Conservation (phyloP, 2,329 filamentous ascomycete species). For the Ophiostoma fasciatum region DNA sequence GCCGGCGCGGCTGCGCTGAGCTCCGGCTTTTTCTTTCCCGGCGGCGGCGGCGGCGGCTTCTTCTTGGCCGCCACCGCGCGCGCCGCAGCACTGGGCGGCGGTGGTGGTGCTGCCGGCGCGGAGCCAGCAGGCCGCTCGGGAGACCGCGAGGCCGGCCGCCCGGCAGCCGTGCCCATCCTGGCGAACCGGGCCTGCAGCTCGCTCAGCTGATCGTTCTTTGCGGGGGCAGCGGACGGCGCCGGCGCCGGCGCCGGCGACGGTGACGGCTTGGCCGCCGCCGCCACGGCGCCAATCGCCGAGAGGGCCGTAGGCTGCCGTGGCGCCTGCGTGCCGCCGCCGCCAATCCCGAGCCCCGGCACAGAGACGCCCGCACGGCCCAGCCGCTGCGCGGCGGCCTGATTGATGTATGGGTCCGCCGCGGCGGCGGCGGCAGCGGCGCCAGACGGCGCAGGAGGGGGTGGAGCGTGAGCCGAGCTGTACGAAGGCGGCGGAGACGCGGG, state of each 20-base stretch:
- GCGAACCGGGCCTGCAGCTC: slow-evolving; percentile 57
- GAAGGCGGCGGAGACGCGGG: too few species aligned
- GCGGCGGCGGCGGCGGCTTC: slow-evolving; percentile 36
- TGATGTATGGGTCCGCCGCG: too few species aligned
- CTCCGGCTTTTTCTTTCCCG: slow-evolving; percentile 36
- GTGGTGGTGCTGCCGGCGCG: not conserved
- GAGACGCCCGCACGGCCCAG: slow-evolving; percentile 62
- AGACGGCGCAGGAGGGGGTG: too few species aligned
- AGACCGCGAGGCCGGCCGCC: slow-evolving; percentile 36
- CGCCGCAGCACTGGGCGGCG: slow-evolving; percentile 3
- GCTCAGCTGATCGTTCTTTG: too few species aligned
- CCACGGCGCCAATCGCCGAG: slow-evolving; percentile 5
- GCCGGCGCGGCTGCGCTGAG: slow-evolving; percentile 15
- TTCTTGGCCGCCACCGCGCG: slow-evolving; percentile 28
- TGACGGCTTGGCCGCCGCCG: slow-evolving; percentile 6
- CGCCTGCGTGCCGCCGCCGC: slow-evolving; percentile 10
- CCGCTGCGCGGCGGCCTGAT: slow-evolving; percentile 45
- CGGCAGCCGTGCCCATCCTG: slow-evolving; percentile 39
- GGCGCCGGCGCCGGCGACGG: slow-evolving; percentile 2
- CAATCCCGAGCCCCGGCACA: slow-evolving; percentile 66
- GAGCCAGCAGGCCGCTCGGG: not conserved
- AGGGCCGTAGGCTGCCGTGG: slow-evolving; percentile 1
- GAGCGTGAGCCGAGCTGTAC: too few species aligned
- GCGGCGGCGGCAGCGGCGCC: too few species aligned
- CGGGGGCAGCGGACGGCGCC: not conserved